Conservation (phyloP, 371 early-diverging fungal genomes). For the Mortierella sp. region DNA sequence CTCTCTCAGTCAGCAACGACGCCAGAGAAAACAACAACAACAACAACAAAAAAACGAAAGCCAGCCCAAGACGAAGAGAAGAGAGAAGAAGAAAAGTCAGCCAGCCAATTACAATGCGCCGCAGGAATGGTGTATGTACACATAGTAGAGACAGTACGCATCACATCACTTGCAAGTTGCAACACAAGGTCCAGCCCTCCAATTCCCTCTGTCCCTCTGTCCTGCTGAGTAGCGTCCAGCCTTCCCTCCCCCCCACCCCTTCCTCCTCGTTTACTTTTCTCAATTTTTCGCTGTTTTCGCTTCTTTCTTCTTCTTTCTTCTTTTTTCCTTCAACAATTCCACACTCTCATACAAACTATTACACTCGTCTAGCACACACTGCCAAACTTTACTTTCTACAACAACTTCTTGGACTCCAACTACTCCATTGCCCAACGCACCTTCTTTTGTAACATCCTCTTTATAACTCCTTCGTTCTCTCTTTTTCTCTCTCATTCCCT, state of each 20-base stretch:
- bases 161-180: neutral
- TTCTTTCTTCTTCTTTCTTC: neutral
- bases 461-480: neutral
- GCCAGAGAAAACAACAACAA: neutral
- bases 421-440: conserved; percentile 1
- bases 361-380: neutral
- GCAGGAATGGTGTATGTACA: neutral
- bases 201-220: neutral
- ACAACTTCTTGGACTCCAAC: neutral
- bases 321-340: conserved; percentile 12
- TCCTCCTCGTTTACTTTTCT: conserved; percentile 5
- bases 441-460: neutral
- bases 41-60: neutral
- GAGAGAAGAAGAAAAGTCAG: neutral
- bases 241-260: neutral
- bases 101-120: neutral
- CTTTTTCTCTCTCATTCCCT: neutral
- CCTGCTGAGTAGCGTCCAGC: neutral
- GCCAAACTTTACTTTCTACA: neutral
- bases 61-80: neutral
- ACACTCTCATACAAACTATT: neutral
- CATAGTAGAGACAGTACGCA: neutral
- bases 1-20: neutral
- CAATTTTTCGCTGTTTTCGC: neutral
- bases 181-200: conserved; percentile 2